phyloP scores from a whole-genome alignment of 257 asterid species.

The Fraxinus americana region DNA sequence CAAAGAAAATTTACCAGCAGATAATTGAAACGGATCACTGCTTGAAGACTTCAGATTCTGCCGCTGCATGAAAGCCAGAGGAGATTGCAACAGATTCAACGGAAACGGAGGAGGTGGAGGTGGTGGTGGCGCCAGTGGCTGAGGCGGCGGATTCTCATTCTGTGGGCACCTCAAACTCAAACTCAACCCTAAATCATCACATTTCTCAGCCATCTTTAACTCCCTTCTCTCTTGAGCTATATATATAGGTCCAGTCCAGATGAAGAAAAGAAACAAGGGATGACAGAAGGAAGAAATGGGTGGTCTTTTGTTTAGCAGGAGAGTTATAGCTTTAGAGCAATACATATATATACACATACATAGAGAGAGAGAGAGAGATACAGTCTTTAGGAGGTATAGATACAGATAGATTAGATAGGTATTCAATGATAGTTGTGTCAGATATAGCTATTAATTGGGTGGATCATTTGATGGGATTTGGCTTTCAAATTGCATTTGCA shows the following conservation, averaged over 20 bases:
- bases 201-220: conserved; percentile 53
- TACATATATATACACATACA: background rate
- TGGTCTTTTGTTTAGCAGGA: background rate
- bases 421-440: background rate
- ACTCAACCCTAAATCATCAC: conserved; percentile 65
- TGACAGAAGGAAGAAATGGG: background rate
- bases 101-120: conserved; percentile 43
- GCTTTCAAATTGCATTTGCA: background rate
- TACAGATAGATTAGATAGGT: background rate
- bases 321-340: background rate
- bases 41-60: conserved; percentile 26
- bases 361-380: background rate
- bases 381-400: background rate
- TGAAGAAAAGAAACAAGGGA: background rate
- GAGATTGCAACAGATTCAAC: conserved; percentile 50
- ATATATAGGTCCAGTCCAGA: background rate
- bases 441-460: background rate
- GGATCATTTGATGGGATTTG: conserved; percentile 4
- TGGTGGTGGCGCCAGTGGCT: conserved; percentile 12
- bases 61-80: conserved; percentile 45
- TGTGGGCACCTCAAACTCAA: conserved; percentile 60
- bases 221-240: background rate
- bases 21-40: conserved; percentile 39
- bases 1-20: conserved; percentile 47
- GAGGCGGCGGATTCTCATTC: conserved; percentile 22